Evolutionary conservation across 2,329 filamentous ascomycete genomes (phyloP).

Genomic region (Alternaria panax): DNA sequence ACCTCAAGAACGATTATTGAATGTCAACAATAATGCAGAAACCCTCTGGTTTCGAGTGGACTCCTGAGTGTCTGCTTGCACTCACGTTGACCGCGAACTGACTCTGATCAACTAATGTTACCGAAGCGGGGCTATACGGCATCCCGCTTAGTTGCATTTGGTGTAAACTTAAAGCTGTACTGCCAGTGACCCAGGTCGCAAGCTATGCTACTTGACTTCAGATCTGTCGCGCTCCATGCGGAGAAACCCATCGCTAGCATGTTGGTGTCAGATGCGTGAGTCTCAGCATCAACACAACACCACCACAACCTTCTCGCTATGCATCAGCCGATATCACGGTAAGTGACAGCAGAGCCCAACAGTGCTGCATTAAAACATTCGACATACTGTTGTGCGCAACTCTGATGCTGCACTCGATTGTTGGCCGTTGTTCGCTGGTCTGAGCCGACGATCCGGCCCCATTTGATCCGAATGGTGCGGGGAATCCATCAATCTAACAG

Average conservation of each 20-base stretch:
- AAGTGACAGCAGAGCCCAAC: background rate
- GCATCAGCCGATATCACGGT: background rate
- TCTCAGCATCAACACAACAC: conserved; percentile 6
- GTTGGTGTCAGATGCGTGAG: conserved; percentile 11
- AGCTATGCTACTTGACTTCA: conserved; percentile 16
- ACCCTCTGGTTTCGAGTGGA: background rate
- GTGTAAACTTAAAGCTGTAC: background rate
- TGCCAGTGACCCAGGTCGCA: background rate
- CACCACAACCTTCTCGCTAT: conserved; percentile 17
- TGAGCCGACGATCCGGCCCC: background rate
- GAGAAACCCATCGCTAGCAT: conserved; percentile 17
- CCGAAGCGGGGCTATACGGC: conserved; percentile 3
- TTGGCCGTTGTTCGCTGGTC: background rate
- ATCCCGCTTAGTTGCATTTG: background rate
- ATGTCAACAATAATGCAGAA: background rate
- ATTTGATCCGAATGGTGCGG: conserved; percentile 16
- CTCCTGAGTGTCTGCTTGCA: background rate
- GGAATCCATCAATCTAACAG: conserved; percentile 15
- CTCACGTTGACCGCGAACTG: background rate
- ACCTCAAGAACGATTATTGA: background rate
- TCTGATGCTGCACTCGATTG: background rate
- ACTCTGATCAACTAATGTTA: background rate
- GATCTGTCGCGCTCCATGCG: conserved; percentile 1
- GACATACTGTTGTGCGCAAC: background rate
- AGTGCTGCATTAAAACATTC: background rate